Evolutionary conservation across 2,329 filamentous ascomycete species (phyloP).

Genomic region (Colletotrichum theobromicola): DNA sequence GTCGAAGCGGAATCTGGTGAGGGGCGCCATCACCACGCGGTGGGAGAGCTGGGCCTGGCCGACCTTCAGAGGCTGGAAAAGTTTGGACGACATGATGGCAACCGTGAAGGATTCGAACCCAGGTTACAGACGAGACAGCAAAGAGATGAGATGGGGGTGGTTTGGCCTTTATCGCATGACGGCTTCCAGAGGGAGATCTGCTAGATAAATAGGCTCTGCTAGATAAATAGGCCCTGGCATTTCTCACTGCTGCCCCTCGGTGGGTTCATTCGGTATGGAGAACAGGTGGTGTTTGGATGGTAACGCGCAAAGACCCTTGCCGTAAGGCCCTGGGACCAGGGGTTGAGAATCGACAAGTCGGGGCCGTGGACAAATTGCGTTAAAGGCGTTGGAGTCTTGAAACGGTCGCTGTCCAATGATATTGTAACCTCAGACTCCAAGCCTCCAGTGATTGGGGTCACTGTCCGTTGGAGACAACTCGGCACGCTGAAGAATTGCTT

Average conservation of each 20-base stretch:
- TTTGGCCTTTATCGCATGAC: not conserved
- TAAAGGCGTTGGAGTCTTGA: not conserved
- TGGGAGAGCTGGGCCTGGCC: conserved; percentile 25
- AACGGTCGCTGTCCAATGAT: not conserved
- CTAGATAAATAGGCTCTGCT: not conserved
- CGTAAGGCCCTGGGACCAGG: not conserved
- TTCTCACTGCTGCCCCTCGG: not conserved
- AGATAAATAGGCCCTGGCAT: not conserved
- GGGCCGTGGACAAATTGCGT: not conserved
- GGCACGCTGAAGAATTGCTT: not conserved
- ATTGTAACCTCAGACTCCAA: not conserved
- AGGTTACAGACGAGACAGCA: not conserved
- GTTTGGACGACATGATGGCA: conserved; percentile 8
- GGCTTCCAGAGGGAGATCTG: not conserved
- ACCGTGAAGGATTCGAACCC: not conserved
- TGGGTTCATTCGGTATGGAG: conserved; percentile 1
- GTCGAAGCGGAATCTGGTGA: conserved; percentile 27
- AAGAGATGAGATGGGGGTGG: not conserved
- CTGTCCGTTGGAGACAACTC: not conserved
- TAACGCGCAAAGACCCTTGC: not conserved
- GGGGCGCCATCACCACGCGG: conserved; percentile 27
- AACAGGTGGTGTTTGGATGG: not conserved
- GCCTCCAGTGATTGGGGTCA: conserved; percentile 10
- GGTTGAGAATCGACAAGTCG: not conserved
- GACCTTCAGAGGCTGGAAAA: conserved; percentile 24